Base-by-base conservation (phyloP, 208 protist species). In the Balamuthia mandrillaris region DNA sequence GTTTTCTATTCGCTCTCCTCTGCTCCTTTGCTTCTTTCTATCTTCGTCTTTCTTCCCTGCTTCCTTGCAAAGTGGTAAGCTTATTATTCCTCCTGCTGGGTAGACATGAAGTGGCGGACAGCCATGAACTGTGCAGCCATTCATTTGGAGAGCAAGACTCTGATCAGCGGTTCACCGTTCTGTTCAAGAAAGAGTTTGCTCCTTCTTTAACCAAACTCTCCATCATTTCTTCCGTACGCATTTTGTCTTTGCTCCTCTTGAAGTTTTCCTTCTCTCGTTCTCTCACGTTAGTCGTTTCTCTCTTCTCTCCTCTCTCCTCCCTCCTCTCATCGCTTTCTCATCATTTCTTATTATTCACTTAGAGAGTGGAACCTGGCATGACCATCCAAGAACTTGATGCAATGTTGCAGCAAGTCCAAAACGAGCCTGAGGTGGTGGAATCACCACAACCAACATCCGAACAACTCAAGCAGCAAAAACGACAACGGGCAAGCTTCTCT, bases 131-230 rank as follows among this genome's bases (percentile, higher is more conserved):
- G 70, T 42, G 21, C 29, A 79, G 70, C 18, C 70, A 79, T 37
- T 52, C 70, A 12, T 79, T 79, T 39, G 70, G 70, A 27, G 70
- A 79, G 16, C 47, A 79, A 9, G 70, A 79, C 16, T 21, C 31
- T n/a, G 47, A 42, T n/a, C 47, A 49, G 4, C 44, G 70, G 24
- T 79, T 60, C 29, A 39, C 47, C 4, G 70, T 79, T 2, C 21
- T 79, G 2, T 79, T 79, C 70, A 79, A 79, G 33, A 79, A 79
- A 49, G 70, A 79, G 21, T 42, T 79, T 27, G 70, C 70, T 16
- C 70, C 70, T 27, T 42, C 45, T n/a, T 49, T 29, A 41, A 49
- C 52, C 3, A 49, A 79, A 33, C 52, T 79, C 45, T 60, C 24
- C 29, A 49, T 58, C 45, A 79, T 79, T 10, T 42, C 39, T n/a